A percentile compares a stretch with the other conserved stretches of the same genome.
Evolutionary conservation across 2,329 filamentous ascomycete species (phyloP).

Genomic region (Stylonectria norvegica): DNA sequence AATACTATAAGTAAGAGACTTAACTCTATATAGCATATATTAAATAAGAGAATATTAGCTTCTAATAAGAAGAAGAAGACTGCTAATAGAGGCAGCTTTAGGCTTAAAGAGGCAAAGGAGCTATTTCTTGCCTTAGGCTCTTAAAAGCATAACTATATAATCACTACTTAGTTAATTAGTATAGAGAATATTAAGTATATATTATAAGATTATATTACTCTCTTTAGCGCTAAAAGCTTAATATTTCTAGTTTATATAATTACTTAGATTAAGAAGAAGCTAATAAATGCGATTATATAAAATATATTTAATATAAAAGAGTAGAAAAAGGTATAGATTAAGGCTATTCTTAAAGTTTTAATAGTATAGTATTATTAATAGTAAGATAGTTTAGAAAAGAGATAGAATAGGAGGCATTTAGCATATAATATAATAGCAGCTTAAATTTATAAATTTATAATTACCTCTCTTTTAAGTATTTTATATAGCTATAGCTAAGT

Average conservation of each 20-base stretch:
- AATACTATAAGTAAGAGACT: too few relatives aligned
- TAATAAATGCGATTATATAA: constrained; percentile 2
- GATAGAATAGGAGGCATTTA: too few relatives aligned
- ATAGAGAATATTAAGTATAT: neutral
- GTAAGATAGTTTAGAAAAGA: neutral
- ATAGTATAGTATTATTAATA: neutral
- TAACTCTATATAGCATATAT: neutral
- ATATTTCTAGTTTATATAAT: constrained; percentile 2
- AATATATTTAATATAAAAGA: constrained; percentile 2
- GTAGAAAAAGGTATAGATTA: neutral
- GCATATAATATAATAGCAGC: neutral
- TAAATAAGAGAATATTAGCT: neutral
- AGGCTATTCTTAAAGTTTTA: neutral
- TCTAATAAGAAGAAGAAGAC: neutral
- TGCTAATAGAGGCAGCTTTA: too few relatives aligned
- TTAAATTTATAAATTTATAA: too few relatives aligned
- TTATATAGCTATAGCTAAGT: too few relatives aligned
- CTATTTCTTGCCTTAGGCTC: neutral
- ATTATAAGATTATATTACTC: neutral
- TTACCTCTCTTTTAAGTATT: neutral
- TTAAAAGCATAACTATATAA: neutral
- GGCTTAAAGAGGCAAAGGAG: constrained; percentile 1
- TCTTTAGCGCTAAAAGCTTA: neutral
- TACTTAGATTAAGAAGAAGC: constrained; percentile 1
- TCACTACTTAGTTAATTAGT: neutral